Percentiles rank a stretch among this genome's conserved stretches.
These are phyloP conservation scores for Stephania yunnanensis DNA, from an alignment of 164 flowering plant species.

Conservation along the genomic window DNA sequence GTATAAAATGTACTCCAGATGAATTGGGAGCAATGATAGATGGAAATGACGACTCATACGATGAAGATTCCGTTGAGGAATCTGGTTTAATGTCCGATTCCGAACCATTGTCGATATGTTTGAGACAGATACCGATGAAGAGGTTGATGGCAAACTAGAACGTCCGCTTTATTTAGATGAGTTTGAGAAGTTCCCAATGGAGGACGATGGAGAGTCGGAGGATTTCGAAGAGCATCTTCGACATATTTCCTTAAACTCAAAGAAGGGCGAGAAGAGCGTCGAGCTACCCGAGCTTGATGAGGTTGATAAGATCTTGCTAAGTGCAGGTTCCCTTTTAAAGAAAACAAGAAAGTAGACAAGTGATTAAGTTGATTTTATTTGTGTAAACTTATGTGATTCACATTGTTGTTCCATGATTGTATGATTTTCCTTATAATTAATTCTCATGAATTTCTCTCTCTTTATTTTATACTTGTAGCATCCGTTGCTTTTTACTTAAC, in stretches of 20 bases:
- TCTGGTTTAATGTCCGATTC: slow-evolving; percentile 48
- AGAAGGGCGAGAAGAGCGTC: slow-evolving; percentile 22
- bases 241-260: slow-evolving; percentile 45
- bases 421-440: neutral
- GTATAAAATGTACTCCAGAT: slow-evolving; percentile 23
- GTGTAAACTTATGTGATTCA: neutral
- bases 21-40: slow-evolving; percentile 30
- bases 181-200: slow-evolving; percentile 59
- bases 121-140: slow-evolving; percentile 72
- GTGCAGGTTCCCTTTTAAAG: slow-evolving; percentile 68
- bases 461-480: no score
- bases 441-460: no score
- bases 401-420: neutral
- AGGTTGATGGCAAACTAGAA: slow-evolving; percentile 33
- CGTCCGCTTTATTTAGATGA: slow-evolving; percentile 56
- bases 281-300: slow-evolving; percentile 62
- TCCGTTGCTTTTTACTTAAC: no score
- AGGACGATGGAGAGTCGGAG: slow-evolving; percentile 34
- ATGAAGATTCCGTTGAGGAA: slow-evolving; percentile 31
- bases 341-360: slow-evolving; percentile 38
- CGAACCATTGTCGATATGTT: slow-evolving; percentile 80
- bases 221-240: slow-evolving; percentile 69
- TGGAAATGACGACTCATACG: slow-evolving; percentile 21
- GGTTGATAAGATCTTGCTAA: slow-evolving; percentile 65
- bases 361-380: neutral